phyloP scores from a whole-genome alignment of 2,329 filamentous ascomycete species.

The Fusarium papillatum region DNA sequence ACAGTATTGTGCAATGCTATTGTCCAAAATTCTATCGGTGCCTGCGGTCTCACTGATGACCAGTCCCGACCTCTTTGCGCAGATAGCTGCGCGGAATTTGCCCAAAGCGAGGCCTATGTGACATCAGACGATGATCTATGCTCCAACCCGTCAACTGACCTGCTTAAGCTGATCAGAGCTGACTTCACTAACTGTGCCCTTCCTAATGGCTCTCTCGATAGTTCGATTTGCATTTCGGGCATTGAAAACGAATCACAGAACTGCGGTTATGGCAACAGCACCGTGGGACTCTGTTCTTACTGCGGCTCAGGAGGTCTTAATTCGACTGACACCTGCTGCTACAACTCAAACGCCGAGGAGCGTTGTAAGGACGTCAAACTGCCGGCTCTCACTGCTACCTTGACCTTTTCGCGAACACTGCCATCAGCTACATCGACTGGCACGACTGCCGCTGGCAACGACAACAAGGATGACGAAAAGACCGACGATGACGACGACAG shows the following conservation, averaged over 20 bases:
- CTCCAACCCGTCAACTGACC: slow-evolving; percentile 72
- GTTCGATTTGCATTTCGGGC: slow-evolving; percentile 80
- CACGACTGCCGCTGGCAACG: slow-evolving; percentile 30
- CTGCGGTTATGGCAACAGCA: slow-evolving; percentile 84
- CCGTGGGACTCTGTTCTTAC: slow-evolving; percentile 86
- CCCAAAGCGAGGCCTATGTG: slow-evolving; percentile 90
- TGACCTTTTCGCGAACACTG: slow-evolving; percentile 66
- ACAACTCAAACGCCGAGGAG: slow-evolving; percentile 80
- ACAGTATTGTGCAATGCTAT: slow-evolving; percentile 95
- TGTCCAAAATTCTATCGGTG: slow-evolving; percentile 85
- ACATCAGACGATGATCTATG: slow-evolving; percentile 82
- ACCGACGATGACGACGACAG: slow-evolving; percentile 38
- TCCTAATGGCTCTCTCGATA: slow-evolving; percentile 82
- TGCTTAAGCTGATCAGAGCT: slow-evolving; percentile 84
- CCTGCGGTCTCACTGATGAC: slow-evolving; percentile 76
- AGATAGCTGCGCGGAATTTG: slow-evolving; percentile 88
- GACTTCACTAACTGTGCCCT: slow-evolving; percentile 93
- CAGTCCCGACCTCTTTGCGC: slow-evolving; percentile 86
- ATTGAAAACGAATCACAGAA: slow-evolving; percentile 86
- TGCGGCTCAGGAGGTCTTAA: slow-evolving; percentile 88
- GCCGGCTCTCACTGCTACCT: slow-evolving; percentile 79
- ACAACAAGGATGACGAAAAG: slow-evolving; percentile 34
- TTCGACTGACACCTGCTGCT: slow-evolving; percentile 95
- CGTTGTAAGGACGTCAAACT: slow-evolving; percentile 84
- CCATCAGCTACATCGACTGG: slow-evolving; percentile 51